Evolutionary conservation across 2,329 filamentous ascomycete genomes (phyloP), one percentile per base, ranked within the genome.

Genomic region (Pestalotiopsis sp.): DNA sequence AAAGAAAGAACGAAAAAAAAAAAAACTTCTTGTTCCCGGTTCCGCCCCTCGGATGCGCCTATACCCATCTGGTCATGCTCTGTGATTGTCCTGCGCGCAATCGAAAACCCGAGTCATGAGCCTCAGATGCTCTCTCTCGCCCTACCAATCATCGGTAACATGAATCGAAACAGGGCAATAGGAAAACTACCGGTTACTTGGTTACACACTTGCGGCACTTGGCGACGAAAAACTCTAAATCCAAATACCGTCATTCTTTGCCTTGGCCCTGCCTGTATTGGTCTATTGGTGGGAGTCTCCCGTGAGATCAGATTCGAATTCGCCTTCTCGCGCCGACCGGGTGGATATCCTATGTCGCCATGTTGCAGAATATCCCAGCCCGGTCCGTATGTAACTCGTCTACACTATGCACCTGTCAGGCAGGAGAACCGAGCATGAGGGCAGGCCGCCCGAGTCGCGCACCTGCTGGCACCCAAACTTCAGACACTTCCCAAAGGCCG

Each of bases 371-470:
- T 35, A 30, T 38, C 30, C 30, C 57, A n/a, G 13, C n/a, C 35
- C 26, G 26, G 30, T 35, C 30, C 30, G 30, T 35, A 35, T 35
- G 30, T 35, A 35, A 35, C 30, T 35, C 58, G 11, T 61, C 17
- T 35, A 39, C 58, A 52, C 44, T 52, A 52, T 52, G 44, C 35
- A 35, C 30, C 58, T 39, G 58, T 61, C 26, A 61, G 58, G 58
- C 58, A 61, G 58, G 58, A 61, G 58, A 26, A 61, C 58, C 58
- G 58, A 61, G 58, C 44, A 58, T 9, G 30, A 26, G 24, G 26
- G 56, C 56, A 58, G 22, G 56, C 58, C 30, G 44, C 62, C 24
- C 59, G 24, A 30, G 62, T 65, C 22, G 20, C 24, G 48, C 62
- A 52, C n/a, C n/a, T n/a, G n/a, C n/a, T n/a, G n/a, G n/a, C n/a